These are phyloP conservation scores for Alternaria incomplexa DNA, from an alignment of 2,329 filamentous ascomycete species.

Conservation along the genomic window DNA sequence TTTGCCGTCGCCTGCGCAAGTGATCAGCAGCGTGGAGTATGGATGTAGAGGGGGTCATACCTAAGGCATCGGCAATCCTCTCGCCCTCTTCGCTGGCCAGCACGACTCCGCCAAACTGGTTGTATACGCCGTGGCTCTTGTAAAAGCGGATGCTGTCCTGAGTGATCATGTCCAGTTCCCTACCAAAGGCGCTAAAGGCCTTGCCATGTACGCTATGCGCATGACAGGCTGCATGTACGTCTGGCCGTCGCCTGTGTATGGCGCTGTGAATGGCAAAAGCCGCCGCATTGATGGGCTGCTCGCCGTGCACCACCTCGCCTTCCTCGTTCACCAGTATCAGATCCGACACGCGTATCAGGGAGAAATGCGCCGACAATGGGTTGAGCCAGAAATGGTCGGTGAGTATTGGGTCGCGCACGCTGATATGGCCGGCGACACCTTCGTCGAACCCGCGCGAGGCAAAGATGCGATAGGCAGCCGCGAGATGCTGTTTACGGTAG, in stretches of 20 bases:
- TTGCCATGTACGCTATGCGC: constrained; percentile 56
- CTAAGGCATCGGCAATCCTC: constrained; percentile 50
- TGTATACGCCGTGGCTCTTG: constrained; percentile 50
- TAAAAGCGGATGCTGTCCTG: constrained; percentile 55
- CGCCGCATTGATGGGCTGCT: constrained; percentile 54
- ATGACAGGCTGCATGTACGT: constrained; percentile 53
- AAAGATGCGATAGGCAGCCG: constrained; percentile 52
- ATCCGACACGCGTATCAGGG: constrained; percentile 50
- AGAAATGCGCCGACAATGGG: constrained; percentile 55
- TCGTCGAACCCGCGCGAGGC: constrained; percentile 49
- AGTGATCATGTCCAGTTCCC: constrained; percentile 56
- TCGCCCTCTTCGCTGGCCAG: constrained; percentile 53
- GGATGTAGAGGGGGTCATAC: constrained; percentile 6
- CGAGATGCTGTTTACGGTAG: constrained; percentile 55
- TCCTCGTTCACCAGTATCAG: constrained; percentile 54
- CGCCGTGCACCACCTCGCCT: constrained; percentile 49
- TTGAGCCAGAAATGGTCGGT: constrained; percentile 51
- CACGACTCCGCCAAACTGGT: constrained; percentile 51
- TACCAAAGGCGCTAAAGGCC: constrained; percentile 55
- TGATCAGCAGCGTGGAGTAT: not conserved
- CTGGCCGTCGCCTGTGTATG: constrained; percentile 45
- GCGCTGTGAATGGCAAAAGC: constrained; percentile 57
- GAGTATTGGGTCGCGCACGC: constrained; percentile 46
- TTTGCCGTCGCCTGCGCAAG: constrained; percentile 35
- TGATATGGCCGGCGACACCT: constrained; percentile 55